Evolutionary conservation across 163 green algal species (phyloP).

Genomic region (Chlorella variabilis): DNA sequence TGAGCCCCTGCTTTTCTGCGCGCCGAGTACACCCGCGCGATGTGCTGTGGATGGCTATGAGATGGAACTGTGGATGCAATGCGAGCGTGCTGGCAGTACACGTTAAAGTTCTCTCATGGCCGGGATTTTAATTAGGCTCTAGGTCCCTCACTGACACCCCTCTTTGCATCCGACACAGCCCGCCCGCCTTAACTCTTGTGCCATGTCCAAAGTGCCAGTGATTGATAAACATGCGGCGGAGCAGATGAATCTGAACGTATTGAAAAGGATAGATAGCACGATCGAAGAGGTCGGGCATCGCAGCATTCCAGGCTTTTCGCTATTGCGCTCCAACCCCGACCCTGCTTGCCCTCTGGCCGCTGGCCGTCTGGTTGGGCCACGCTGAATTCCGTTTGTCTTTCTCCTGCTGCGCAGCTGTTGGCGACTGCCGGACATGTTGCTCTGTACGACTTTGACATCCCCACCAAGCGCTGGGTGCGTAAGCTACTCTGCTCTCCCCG

Average conservation of each 20-base stretch:
- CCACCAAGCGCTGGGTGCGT: slow-evolving; percentile 69
- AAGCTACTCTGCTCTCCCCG: no score
- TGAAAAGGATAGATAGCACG: slow-evolving; percentile 49
- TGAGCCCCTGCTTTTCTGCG: no score
- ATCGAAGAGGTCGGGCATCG: slow-evolving; percentile 50
- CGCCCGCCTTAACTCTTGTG: no score
- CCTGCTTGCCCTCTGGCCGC: neutral
- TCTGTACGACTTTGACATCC: slow-evolving; percentile 77
- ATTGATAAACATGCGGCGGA: slow-evolving; percentile 48
- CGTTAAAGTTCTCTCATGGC: no score
- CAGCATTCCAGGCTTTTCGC: no score
- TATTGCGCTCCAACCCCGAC: neutral
- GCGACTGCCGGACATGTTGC: slow-evolving; percentile 74
- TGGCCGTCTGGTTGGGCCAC: neutral
- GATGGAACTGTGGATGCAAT: no score
- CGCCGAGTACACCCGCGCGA: no score
- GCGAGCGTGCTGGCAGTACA: no score
- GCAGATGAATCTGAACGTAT: slow-evolving; percentile 54
- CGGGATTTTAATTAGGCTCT: no score
- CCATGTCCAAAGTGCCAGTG: slow-evolving; percentile 37
- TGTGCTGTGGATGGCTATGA: no score
- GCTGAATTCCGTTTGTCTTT: neutral
- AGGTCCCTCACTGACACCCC: no score
- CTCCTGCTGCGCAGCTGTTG: slow-evolving; percentile 60
- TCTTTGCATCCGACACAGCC: no score